Base-by-base conservation (phyloP, 2,329 filamentous ascomycete genomes). In the Hawksworthiomyces lignivorus region DNA sequence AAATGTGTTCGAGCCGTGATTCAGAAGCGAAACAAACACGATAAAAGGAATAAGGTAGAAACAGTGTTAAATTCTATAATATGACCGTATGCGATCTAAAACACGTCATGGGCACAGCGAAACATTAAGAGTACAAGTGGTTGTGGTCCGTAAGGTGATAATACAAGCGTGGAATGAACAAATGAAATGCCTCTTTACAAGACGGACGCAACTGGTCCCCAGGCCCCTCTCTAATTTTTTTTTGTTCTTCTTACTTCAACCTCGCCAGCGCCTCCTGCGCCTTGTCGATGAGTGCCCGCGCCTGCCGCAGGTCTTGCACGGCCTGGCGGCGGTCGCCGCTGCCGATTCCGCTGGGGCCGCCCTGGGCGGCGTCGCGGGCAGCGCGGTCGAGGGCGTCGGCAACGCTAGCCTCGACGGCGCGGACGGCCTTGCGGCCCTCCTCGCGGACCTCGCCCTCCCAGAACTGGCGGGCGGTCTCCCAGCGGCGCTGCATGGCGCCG, bases 371-470 rank as follows among this genome's bases (percentile, higher is more conserved):
- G 19, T 57, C 54, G 11, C 39, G 39, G 3, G 22, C 24, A 18
- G 56, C 54, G 17, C 50, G 49, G 14, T 63, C 62, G 14, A 82
- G 55, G 17, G 71, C 66, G 9, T 67, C 58, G 0, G 59, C 65
- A 20, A 81, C 62, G 36, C 68, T 73, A 33, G 65, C 61, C 56
- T 82, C 78, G 2, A 72, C 69, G 5, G 64, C 71, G 41, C 73
- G 62, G 7, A 82, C 68, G 5, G 77, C 75, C 57, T 80, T 80
- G 50, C 78, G 70, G 2, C 79, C 79, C 45, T 82, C 77, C 48
- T 82, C 79, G 29, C 76, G 68, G n/a, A 82, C 77, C 50, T 82
- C 77, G 1, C 71, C 74, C 54, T 82, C 75, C 79, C 79, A 82
- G 53, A 73, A 80, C 7, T 56, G 56, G 21, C 77, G 66, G 4